Conservation (phyloP, 2,329 filamentous ascomycete genomes). For the Fusarium mundagurra region DNA sequence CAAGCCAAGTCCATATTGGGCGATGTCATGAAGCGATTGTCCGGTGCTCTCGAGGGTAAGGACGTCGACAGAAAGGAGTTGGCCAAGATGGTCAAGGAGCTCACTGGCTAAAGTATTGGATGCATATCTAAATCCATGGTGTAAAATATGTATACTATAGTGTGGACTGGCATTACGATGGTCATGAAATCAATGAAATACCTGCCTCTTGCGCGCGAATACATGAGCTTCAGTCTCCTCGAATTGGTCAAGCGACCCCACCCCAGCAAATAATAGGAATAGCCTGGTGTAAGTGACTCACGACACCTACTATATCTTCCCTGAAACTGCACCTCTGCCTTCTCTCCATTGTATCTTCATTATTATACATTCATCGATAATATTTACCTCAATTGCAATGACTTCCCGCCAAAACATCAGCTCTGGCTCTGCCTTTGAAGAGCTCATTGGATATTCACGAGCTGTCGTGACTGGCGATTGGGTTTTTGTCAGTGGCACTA, state of each 20-base stretch:
- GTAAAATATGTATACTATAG: slow-evolving; percentile 42
- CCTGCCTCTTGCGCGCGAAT: slow-evolving; percentile 14
- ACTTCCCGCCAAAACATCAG: slow-evolving; percentile 55
- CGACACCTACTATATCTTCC: not conserved
- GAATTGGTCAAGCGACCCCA: slow-evolving; percentile 2
- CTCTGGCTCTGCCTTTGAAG: slow-evolving; percentile 62
- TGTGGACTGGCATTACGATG: slow-evolving; percentile 4
- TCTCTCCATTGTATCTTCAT: not conserved
- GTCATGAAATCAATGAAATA: slow-evolving; percentile 12
- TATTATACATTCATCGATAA: not conserved
- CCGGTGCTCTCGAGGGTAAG: slow-evolving; percentile 68
- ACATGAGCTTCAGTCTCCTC: not conserved
- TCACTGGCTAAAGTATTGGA: slow-evolving; percentile 27
- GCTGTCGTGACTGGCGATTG: slow-evolving; percentile 62
- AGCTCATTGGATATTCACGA: slow-evolving; percentile 64
- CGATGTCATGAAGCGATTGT: slow-evolving; percentile 70
- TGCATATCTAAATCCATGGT: slow-evolving; percentile 2
- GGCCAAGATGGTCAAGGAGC: slow-evolving; percentile 68
- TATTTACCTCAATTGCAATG: not conserved
- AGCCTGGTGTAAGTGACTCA: slow-evolving; percentile 25
- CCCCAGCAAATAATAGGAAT: not conserved
- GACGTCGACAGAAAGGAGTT: slow-evolving; percentile 71
- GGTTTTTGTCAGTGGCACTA: slow-evolving; percentile 65
- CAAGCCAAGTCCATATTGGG: slow-evolving; percentile 62
- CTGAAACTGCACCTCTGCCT: not conserved